Evolutionary conservation across 1,139 yeast species (phyloP).

Genomic region (Debaryomycetaceae sp.): DNA sequence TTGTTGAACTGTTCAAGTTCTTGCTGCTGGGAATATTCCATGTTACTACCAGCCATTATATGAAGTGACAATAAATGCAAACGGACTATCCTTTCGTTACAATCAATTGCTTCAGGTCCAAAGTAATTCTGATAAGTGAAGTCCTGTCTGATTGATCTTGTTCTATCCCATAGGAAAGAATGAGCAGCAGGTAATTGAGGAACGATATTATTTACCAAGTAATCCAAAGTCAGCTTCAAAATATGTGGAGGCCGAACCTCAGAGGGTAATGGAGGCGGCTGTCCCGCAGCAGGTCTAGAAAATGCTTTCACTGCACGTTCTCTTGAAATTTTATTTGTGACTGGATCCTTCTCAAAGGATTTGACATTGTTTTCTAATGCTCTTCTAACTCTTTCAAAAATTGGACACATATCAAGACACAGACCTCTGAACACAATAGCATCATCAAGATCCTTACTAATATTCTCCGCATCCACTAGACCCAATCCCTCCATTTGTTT

Average conservation of each 20-base stretch:
- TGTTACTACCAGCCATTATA: slow-evolving; percentile 75
- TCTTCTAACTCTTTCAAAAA: slow-evolving; percentile 86
- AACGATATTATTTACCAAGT: slow-evolving; percentile 62
- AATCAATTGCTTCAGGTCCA: slow-evolving; percentile 91
- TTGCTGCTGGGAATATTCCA: slow-evolving; percentile 88
- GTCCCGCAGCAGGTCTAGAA: slow-evolving; percentile 97
- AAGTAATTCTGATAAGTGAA: slow-evolving; percentile 92
- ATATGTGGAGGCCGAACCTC: slow-evolving; percentile 93
- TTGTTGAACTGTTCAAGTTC: slow-evolving; percentile 93
- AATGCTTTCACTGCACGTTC: slow-evolving; percentile 83
- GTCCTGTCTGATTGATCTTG: slow-evolving; percentile 96
- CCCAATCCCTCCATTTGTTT: slow-evolving; percentile 77
- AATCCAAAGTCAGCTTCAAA: slow-evolving; percentile 61
- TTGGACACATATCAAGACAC: slow-evolving; percentile 93
- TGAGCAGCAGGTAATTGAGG: slow-evolving; percentile 78
- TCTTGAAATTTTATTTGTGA: slow-evolving; percentile 60
- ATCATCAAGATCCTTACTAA: slow-evolving; percentile 74
- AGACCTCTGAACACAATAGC: slow-evolving; percentile 88
- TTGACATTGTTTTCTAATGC: slow-evolving; percentile 86
- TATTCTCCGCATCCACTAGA: slow-evolving; percentile 84
- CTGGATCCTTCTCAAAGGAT: slow-evolving; percentile 67
- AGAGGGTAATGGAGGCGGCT: slow-evolving; percentile 95
- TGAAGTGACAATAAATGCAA: slow-evolving; percentile 82
- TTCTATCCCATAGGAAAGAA: slow-evolving; percentile 96
- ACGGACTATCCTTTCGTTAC: slow-evolving; percentile 89